These are phyloP conservation scores for Hymenoscyphus fructigenus DNA, from an alignment of 2,329 filamentous ascomycete genomes.

Conservation along the genomic window DNA sequence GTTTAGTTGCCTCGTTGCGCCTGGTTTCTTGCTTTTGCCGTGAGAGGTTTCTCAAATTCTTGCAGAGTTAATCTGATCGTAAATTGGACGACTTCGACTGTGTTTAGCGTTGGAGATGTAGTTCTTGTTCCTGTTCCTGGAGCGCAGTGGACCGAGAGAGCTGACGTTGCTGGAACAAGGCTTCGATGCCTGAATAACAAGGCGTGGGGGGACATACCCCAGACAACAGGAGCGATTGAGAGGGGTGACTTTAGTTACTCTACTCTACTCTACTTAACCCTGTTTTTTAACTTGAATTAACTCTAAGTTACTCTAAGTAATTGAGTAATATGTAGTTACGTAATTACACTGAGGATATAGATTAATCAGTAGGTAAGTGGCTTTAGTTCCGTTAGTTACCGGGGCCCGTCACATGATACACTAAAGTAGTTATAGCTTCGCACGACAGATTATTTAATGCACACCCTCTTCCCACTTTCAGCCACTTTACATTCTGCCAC, in stretches of 20 bases:
- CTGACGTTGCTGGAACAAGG: constrained; percentile 21
- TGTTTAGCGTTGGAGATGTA: neutral
- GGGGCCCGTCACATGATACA: constrained; percentile 17
- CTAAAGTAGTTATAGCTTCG: neutral
- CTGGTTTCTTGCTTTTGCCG: neutral
- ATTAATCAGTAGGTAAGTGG: too few species aligned
- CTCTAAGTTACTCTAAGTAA: too few species aligned
- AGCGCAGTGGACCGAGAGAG: constrained; percentile 7
- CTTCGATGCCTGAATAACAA: neutral
- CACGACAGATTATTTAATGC: too few species aligned
- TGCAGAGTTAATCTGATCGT: neutral
- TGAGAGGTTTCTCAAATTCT: neutral
- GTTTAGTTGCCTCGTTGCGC: neutral
- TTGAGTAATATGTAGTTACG: too few species aligned
- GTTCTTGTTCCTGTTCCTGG: neutral
- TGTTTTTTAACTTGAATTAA: too few species aligned
- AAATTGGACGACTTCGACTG: neutral
- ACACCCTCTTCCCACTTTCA: too few species aligned
- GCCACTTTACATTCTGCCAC: too few species aligned
- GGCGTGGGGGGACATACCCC: constrained; percentile 7
- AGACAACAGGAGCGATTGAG: constrained; percentile 1
- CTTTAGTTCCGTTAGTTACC: too few species aligned
- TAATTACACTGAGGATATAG: too few species aligned
- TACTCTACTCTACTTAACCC: too few species aligned
- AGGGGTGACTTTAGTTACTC: neutral